phyloP scores from a whole-genome alignment of 1,284 basidiomycete genomes.

The Puccinia coronata region DNA sequence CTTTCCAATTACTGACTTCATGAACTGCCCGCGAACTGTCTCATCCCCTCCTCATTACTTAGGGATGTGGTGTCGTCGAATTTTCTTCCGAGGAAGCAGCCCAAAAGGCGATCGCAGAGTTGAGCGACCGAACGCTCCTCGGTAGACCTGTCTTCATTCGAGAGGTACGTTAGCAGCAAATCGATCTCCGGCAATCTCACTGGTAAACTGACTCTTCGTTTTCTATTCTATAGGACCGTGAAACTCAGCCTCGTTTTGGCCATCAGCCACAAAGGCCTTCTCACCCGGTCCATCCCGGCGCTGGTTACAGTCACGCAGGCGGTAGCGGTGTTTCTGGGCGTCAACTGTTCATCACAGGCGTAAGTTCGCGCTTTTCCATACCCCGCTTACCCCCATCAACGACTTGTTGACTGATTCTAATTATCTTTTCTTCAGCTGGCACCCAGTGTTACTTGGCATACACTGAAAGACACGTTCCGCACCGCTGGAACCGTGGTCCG shows the following conservation, averaged over 20 bases:
- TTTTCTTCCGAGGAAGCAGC: conserved; percentile 80
- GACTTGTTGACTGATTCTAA: background rate
- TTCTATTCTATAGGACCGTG: conserved; percentile 73
- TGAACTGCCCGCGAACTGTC: background rate
- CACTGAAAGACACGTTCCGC: conserved; percentile 94
- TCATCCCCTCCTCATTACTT: background rate
- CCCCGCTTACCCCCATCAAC: background rate
- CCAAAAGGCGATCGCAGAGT: conserved; percentile 77
- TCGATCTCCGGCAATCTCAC: background rate
- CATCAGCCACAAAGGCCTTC: conserved; percentile 66
- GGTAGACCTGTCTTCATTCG: conserved; percentile 93
- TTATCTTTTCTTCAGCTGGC: conserved; percentile 69
- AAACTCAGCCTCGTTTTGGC: conserved; percentile 90
- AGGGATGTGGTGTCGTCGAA: conserved; percentile 66
- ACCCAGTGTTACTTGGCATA: conserved; percentile 95
- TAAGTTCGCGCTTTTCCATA: conserved; percentile 14
- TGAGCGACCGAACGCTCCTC: conserved; percentile 81
- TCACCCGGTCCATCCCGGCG: background rate
- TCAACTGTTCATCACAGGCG: conserved; percentile 48
- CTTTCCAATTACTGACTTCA: background rate
- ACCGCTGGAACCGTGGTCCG: conserved; percentile 89
- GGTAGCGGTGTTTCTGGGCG: conserved; percentile 23
- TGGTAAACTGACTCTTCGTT: background rate
- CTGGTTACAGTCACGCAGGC: background rate
- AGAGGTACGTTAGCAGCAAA: conserved; percentile 67